Evolutionary conservation across 2,329 filamentous ascomycete species (phyloP), one percentile per base, ranked within the genome.

Genomic region (Penicillium sclerotiorum): DNA sequence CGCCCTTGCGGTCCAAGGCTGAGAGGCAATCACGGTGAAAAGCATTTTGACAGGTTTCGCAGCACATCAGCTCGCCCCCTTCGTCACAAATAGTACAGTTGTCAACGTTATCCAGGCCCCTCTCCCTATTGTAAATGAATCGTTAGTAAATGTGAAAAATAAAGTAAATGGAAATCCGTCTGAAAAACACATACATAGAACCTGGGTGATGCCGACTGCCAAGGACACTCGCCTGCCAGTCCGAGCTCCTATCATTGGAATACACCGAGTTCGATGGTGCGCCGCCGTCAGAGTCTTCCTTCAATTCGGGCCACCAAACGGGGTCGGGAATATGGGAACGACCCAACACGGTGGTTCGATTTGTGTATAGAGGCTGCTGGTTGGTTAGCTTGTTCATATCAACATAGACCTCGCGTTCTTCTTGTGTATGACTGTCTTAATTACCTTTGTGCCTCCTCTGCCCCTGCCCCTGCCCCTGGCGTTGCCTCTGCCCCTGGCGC

Each of bases 21-120:
- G 95, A 88, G 59, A 94, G 84, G 69, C 94, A 97, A 52, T 83
- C 80, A 68, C 94, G 90, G 72, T 97, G 94, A 73, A 95, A 96
- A 5, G 92, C 90, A 59, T 90, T 85, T 53, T 87, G 83, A 74
- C 94, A 99, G 55, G 88, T 89, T 74, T 97, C 94, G 72, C 94
- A 99, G 74, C 92, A 96, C 58, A 97, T 81, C 56, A 99, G 82
- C 60, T 90, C 85, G 49, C 93, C 93, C 59, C 84, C 88, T 56
- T 88, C 88, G 64, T 87, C 84, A 74, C 94, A 99, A 38, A 95
- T 95, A 36, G 30, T 45, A 42, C 42, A 47, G 33, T 20, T 42
- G 37, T 45, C 42, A 17, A 36, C 15, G 8, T 45, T 37, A 12
- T 45, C 42, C 3, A 9, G 30, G 8, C 27, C 32, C 2, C 11